Base-by-base conservation (phyloP, 2,329 filamentous ascomycete genomes). In the Xylariaceae sp. region DNA sequence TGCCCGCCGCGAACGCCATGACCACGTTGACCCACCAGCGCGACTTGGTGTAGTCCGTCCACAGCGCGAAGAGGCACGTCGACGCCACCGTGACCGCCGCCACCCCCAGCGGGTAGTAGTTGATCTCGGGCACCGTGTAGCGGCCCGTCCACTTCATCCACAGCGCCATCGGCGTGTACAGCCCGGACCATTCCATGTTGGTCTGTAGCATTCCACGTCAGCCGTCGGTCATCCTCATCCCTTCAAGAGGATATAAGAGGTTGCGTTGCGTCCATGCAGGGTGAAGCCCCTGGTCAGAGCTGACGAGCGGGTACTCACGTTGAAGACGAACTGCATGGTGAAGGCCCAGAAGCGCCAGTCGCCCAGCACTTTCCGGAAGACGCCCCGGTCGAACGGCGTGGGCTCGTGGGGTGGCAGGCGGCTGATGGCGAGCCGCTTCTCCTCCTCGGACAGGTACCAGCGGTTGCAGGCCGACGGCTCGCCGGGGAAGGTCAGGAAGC, bases 81-180 rank as follows among this genome's bases (percentile, higher is more conserved):
- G 27, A 31, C 5, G 30, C 33, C 17, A 41, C 33, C n/a, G 27
- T 31, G 5, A 41, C 32, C 13, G 38, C 38, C 21, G 29, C 24
- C 4, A 36, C 4, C 22, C 38, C 38, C 3, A 31, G 29, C 11
- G 38, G 35, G 19, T 38, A 37, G 29, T 41, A 32, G 29, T 41
- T 41, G 13, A 41, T 29, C 10, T 41, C 24, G 16, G 24, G 23
- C 7, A 41, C 28, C 17, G 38, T 38, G 27, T 41, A 37, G 16
- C 31, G 31, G 11, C 16, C 31, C 22, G 33, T 35, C 28, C 33
- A 31, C 12, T 35, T 23, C 21, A 23, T 23, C 21, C 21, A 33
- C 14, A 33, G 11, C 5, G 22, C 11, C 23, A 33, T 33, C 3
- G 32, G 32, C 11, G 17, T 27, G 24, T 33, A 33, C 24, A 33